These are phyloP conservation scores for Schizochytrium sp. DNA, from an alignment of 108 stramenopile species.

Conservation along the genomic window DNA sequence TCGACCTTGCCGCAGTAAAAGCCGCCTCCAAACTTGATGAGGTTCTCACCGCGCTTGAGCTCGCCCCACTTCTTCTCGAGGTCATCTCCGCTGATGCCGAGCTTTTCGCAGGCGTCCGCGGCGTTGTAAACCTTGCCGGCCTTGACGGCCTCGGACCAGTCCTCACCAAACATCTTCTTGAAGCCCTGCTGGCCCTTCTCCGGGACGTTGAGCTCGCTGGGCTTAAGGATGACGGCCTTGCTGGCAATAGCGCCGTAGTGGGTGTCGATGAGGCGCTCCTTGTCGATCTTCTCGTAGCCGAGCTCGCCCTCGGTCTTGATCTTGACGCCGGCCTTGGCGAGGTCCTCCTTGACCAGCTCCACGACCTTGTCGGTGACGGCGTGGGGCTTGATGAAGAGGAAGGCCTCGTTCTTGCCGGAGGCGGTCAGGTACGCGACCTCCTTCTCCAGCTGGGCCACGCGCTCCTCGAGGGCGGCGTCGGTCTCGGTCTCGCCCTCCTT, in stretches of 20 bases:
- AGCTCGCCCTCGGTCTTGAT: slow-evolving; percentile 68
- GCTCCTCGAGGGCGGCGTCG: not conserved
- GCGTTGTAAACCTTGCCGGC: slow-evolving; percentile 72
- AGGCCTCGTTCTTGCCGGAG: slow-evolving; percentile 58
- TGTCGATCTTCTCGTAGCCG: slow-evolving; percentile 64
- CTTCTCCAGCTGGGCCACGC: not conserved
- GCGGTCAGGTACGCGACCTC: not conserved
- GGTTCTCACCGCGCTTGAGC: slow-evolving; percentile 40
- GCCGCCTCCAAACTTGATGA: slow-evolving; percentile 86
- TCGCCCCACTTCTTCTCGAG: slow-evolving; percentile 64
- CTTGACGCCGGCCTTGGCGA: slow-evolving; percentile 51
- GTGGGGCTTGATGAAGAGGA: slow-evolving; percentile 90
- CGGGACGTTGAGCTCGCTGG: slow-evolving; percentile 74
- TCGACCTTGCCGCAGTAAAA: slow-evolving; percentile 72
- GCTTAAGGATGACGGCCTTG: slow-evolving; percentile 75
- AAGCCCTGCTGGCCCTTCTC: slow-evolving; percentile 55
- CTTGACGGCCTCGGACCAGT: slow-evolving; percentile 64
- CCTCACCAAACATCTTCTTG: slow-evolving; percentile 69
- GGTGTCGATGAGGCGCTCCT: slow-evolving; percentile 78
- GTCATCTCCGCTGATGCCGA: slow-evolving; percentile 58
- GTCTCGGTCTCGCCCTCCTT: not conserved
- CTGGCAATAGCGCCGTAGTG: slow-evolving; percentile 88
- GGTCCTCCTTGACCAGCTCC: slow-evolving; percentile 51
- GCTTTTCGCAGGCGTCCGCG: slow-evolving; percentile 73
- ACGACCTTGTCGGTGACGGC: slow-evolving; percentile 70